These are phyloP conservation scores for Theobroma cacao DNA, from an alignment of 345 rosid genomes.

Conservation along the genomic window DNA sequence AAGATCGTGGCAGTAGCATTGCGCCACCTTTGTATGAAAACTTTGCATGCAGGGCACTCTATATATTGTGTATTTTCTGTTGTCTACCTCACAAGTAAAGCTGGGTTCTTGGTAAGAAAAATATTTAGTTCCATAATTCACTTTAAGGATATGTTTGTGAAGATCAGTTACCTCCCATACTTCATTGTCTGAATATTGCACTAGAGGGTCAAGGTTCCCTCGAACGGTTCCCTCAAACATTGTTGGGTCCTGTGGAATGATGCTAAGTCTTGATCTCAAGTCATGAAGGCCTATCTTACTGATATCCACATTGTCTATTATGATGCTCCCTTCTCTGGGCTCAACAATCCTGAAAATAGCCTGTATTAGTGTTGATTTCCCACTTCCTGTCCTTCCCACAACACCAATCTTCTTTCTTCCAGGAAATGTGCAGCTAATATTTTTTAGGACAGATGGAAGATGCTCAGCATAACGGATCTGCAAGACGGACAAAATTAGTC, in stretches of 20 bases:
- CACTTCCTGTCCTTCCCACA: constrained; percentile 96
- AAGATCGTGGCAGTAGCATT: background rate
- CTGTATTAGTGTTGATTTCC: constrained; percentile 90
- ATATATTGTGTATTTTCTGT: background rate
- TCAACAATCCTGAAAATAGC: constrained; percentile 88
- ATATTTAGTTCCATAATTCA: background rate
- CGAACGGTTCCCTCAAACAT: constrained; percentile 92
- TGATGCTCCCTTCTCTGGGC: constrained; percentile 78
- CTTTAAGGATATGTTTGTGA: background rate
- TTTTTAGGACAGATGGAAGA: constrained; percentile 80
- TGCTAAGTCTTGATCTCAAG: constrained; percentile 81
- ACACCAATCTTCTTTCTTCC: constrained; percentile 85
- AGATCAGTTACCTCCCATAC: constrained; percentile 70
- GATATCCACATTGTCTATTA: constrained; percentile 72
- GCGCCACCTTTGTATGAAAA: background rate
- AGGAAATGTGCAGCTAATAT: constrained; percentile 76
- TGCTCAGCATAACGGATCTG: constrained; percentile 93
- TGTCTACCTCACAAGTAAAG: background rate
- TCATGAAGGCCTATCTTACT: constrained; percentile 87
- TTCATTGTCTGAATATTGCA: constrained; percentile 55
- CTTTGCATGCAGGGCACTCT: background rate
- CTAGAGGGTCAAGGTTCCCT: constrained; percentile 79
- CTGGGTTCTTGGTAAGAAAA: background rate
- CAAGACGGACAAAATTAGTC: background rate
- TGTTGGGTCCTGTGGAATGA: constrained; percentile 96